Percentiles rank a stretch among this genome's conserved stretches.
These are phyloP conservation scores for Neurospora discreta DNA, from an alignment of 495 filamentous ascomycete species.

Conservation along the genomic window DNA sequence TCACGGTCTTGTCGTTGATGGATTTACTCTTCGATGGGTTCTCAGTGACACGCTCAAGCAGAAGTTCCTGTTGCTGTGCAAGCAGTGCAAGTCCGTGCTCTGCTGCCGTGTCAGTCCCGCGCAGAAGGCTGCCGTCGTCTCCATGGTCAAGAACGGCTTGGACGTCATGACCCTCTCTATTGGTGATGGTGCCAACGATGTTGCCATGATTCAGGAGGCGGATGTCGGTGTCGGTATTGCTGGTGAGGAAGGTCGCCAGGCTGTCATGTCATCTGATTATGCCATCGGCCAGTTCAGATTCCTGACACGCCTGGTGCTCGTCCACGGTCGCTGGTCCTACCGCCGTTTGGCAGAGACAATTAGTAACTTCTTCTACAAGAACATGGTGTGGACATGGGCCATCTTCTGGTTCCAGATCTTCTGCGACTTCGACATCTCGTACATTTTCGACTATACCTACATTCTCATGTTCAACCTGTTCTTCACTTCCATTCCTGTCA, in stretches of 20 bases:
- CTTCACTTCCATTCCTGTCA: constrained; percentile 91
- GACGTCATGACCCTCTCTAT: constrained; percentile 97
- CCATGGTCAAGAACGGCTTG: constrained; percentile 82
- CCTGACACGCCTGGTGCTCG: constrained; percentile 79
- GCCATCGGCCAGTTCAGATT: constrained; percentile 97
- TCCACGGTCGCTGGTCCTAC: constrained; percentile 97
- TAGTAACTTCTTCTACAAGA: constrained; percentile 99
- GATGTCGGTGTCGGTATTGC: constrained; percentile 98
- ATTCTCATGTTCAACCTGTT: constrained; percentile 92
- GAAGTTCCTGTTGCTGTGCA: constrained; percentile 90
- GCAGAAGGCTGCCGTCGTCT: constrained; percentile 95
- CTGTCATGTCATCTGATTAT: constrained; percentile 98
- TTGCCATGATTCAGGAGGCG: constrained; percentile 99
- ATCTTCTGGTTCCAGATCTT: constrained; percentile 98
- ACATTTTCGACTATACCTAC: constrained; percentile 96
- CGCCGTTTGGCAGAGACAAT: constrained; percentile 84
- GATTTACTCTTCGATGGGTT: constrained; percentile 85
- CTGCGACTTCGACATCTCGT: constrained; percentile 89
- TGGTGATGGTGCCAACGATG: constrained; percentile 96
- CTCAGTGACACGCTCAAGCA: constrained; percentile 72
- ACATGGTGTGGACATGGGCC: constrained; percentile 94
- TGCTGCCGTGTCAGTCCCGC: constrained; percentile 96
- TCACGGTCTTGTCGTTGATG: constrained; percentile 95
- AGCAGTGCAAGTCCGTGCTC: constrained; percentile 92
- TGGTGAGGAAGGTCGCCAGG: constrained; percentile 91